phyloP scores from a whole-genome alignment of 768 basidiomycete species.

The Leccinum olivaceopallidum region DNA sequence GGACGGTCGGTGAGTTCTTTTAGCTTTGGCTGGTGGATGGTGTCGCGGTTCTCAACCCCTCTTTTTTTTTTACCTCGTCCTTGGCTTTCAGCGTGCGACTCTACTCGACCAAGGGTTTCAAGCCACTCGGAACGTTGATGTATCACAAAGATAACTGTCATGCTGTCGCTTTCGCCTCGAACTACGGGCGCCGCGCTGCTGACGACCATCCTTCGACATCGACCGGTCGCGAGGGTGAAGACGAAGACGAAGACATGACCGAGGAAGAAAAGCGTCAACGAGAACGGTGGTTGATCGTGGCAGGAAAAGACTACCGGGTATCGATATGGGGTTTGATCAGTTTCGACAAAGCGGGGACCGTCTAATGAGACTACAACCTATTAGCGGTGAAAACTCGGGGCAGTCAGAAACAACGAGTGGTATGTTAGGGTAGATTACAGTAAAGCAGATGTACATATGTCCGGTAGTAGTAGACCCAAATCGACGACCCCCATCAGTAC shows the following conservation, averaged over 20 bases:
- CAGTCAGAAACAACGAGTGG: neutral
- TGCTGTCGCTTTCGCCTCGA: conserved; percentile 65
- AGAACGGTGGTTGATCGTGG: conserved; percentile 63
- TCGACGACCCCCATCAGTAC: neutral
- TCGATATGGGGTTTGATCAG: conserved; percentile 70
- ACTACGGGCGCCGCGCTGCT: conserved; percentile 6
- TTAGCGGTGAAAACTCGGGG: neutral
- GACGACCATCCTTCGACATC: conserved; percentile 1
- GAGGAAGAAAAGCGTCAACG: conserved; percentile 44
- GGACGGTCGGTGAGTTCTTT: conserved; percentile 74
- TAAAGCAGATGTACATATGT: conserved; percentile 8
- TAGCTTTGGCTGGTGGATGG: neutral
- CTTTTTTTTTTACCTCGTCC: neutral
- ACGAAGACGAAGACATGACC: conserved; percentile 50
- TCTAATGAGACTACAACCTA: neutral
- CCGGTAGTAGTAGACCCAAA: neutral
- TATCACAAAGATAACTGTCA: conserved; percentile 85
- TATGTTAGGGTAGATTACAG: conserved; percentile 20
- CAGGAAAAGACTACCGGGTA: conserved; percentile 67
- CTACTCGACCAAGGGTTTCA: conserved; percentile 78
- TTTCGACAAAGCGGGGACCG: conserved; percentile 14
- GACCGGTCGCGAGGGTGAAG: conserved; percentile 10
- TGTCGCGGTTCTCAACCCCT: neutral
- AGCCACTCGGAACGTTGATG: conserved; percentile 77
- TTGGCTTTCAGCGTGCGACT: conserved; percentile 62